These are phyloP conservation scores for Neurospora sp. DNA, from an alignment of 495 filamentous ascomycete genomes.

Conservation along the genomic window DNA sequence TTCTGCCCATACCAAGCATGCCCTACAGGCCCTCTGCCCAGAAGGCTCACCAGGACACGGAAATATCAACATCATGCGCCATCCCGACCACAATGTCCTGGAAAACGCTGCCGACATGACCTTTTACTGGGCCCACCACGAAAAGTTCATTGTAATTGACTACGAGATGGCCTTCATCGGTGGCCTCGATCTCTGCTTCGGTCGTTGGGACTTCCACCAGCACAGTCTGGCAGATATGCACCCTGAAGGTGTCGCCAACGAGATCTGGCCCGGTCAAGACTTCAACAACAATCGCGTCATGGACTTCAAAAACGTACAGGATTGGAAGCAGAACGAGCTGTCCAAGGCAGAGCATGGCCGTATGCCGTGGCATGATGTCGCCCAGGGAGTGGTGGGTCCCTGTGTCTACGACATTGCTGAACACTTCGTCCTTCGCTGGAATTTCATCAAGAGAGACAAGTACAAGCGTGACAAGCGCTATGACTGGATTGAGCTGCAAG, in stretches of 20 bases:
- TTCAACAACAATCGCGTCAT: conserved; percentile 94
- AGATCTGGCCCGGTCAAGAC: conserved; percentile 92
- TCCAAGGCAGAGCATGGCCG: conserved; percentile 84
- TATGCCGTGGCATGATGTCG: conserved; percentile 97
- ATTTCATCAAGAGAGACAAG: conserved; percentile 94
- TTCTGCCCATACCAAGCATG: conserved; percentile 85
- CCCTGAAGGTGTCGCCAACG: conserved; percentile 67
- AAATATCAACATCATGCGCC: conserved; percentile 83
- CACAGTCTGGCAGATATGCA: conserved; percentile 83
- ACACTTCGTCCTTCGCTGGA: conserved; percentile 93
- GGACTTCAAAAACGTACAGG: conserved; percentile 83
- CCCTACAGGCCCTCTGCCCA: conserved; percentile 69
- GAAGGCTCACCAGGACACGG: conserved; percentile 67
- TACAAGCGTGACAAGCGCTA: conserved; percentile 77
- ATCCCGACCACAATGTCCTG: conserved; percentile 91
- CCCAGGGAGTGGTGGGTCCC: conserved; percentile 80
- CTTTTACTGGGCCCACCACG: conserved; percentile 97
- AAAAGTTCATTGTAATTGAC: conserved; percentile 93
- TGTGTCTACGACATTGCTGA: conserved; percentile 92
- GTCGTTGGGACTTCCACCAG: conserved; percentile 80
- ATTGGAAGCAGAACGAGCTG: conserved; percentile 92
- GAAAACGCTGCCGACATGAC: conserved; percentile 96
- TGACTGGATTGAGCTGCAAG: conserved; percentile 75
- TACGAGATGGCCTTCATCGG: conserved; percentile 85
- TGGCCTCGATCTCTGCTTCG: conserved; percentile 92